A percentile compares a stretch with the other conserved stretches of the same genome.
Conservation (phyloP, 2,329 filamentous ascomycete genomes). For the Aspergillus pseudoviridinutans region DNA sequence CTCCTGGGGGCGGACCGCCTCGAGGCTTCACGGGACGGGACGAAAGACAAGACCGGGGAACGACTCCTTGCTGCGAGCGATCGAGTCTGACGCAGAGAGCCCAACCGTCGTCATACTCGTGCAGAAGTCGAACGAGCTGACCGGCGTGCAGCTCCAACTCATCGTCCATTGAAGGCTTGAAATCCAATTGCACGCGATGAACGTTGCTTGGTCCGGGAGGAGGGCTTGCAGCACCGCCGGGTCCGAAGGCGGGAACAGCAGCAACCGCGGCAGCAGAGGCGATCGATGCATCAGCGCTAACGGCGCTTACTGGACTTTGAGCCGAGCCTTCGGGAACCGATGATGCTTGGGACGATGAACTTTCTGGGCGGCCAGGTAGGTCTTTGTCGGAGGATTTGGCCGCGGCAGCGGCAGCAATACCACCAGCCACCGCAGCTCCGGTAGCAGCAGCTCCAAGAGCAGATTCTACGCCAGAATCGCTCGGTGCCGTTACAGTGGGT, state of each 20-base stretch:
- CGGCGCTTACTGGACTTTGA: conserved; percentile 22
- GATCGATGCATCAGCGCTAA: conserved; percentile 17
- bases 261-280: conserved; percentile 11
- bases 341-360: conserved; percentile 16
- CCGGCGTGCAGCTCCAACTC: conserved; percentile 79
- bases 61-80: conserved; percentile 86
- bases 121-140: conserved; percentile 80
- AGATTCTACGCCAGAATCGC: conserved; percentile 1
- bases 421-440: conserved; percentile 36
- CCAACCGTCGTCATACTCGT: conserved; percentile 99
- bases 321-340: conserved; percentile 20
- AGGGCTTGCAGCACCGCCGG: conserved; percentile 32
- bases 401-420: conserved; percentile 31
- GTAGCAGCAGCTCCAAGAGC: conserved; percentile 37
- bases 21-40: conserved; percentile 87
- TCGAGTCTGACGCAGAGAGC: conserved; percentile 89
- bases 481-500: conserved; percentile 1
- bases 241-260: conserved; percentile 8
- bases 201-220: conserved; percentile 62
- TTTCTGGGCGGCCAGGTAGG: conserved; percentile 18
- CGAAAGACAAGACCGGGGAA: conserved; percentile 88
- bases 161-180: conserved; percentile 86
- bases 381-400: conserved; percentile 20
- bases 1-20: conserved; percentile 40
- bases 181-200: conserved; percentile 91